Base-by-base conservation (phyloP, 371 early-diverging fungal genomes). In the Chytridiales sp. region DNA sequence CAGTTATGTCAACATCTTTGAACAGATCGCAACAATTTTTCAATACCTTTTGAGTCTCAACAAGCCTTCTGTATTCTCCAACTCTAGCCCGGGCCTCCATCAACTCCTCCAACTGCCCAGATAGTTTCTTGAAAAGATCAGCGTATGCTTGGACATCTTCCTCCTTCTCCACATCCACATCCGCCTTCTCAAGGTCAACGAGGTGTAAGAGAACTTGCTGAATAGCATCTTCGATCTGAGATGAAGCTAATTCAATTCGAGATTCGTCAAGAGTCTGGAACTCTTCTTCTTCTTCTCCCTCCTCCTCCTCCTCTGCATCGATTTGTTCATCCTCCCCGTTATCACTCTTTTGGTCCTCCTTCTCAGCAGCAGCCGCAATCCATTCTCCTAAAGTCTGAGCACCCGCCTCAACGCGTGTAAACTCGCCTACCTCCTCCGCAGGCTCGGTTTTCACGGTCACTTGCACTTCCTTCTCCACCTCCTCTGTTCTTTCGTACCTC, bases 61-160 rank as follows among this genome's bases (percentile, higher is more conserved):
- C 11, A 13, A 46, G 34, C 1, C 4, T 17, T 30, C 32, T 59
- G 35, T 50, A 65, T 22, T 53, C 26, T 9, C n/a, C 22, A 30
- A 65, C 39, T n/a, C 47, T 53, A 3, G 31, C 41, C 21, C 66
- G 52, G 6, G 58, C 66, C 8, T 47, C 49, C 59, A 56, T 27
- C 19, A 65, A 47, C 31, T 65, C 60, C 13, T 56, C 30, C 35
- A 65, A 31, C 31, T 53, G 59, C 1, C 42, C 40, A 2, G 56
- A 56, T 5, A 65, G 50, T 15, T 47, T 46, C n/a, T 24, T 34
- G 29, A 59, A 55, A 30, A 59, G 42, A 3, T 54, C 41, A 3
- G 46, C 34, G 57, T 46, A 55, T 43, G 44, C 31, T 9, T 36
- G n/a, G n/a, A 48, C 24, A 11, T 48, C 35, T 34, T 34, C 54